Conservation (phyloP, 2,329 filamentous ascomycete species). For the Cryphonectria radicalis region DNA sequence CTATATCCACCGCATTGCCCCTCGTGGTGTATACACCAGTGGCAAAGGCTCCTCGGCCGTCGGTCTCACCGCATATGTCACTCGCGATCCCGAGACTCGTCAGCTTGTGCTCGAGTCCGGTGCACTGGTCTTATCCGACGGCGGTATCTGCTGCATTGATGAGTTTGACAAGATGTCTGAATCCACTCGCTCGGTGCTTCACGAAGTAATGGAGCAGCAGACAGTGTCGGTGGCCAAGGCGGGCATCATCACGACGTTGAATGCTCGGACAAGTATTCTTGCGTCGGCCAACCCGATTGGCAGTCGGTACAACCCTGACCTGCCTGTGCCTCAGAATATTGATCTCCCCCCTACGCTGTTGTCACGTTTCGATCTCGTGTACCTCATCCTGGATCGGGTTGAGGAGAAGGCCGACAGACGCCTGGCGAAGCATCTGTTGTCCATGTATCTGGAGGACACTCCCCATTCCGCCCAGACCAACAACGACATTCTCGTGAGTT, state of each 20-base stretch:
- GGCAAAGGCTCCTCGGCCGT: conserved; percentile 82
- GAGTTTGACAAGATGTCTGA: conserved; percentile 90
- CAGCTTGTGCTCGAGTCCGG: conserved; percentile 82
- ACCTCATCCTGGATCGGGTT: conserved; percentile 91
- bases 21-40: conserved; percentile 81
- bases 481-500: conserved; percentile 78
- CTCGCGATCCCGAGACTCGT: conserved; percentile 77
- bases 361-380: conserved; percentile 95
- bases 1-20: conserved; percentile 97
- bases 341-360: conserved; percentile 93
- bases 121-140: conserved; percentile 78
- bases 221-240: conserved; percentile 87
- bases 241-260: conserved; percentile 94
- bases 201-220: conserved; percentile 89
- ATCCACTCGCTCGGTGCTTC: conserved; percentile 75
- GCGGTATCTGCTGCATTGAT: conserved; percentile 83
- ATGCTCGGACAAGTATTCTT: conserved; percentile 92
- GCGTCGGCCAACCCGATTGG: conserved; percentile 98
- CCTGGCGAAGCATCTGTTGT: conserved; percentile 87
- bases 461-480: conserved; percentile 79
- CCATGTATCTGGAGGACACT: conserved; percentile 94
- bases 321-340: conserved; percentile 97
- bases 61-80: conserved; percentile 80
- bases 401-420: conserved; percentile 89
- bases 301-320: conserved; percentile 93